A percentile compares a stretch with the other conserved stretches of the same genome.
These are phyloP conservation scores for Quercus rubra DNA, from an alignment of 306 rosid species.

Conservation along the genomic window DNA sequence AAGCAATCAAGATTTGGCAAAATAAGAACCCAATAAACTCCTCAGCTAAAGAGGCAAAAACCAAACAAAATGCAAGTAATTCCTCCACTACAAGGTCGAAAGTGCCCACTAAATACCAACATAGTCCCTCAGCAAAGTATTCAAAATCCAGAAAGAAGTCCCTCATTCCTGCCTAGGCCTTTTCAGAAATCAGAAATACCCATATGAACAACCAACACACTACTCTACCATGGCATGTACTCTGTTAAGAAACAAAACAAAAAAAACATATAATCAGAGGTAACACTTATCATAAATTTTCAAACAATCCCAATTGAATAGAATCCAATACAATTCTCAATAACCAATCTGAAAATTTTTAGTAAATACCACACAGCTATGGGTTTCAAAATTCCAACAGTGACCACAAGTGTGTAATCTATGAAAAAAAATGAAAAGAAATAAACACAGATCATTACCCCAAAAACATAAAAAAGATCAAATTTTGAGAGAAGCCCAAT, in stretches of 20 bases:
- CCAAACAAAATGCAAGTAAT: conserved; percentile 27
- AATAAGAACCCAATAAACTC: conserved; percentile 27
- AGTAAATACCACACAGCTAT: neutral
- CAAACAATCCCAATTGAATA: neutral
- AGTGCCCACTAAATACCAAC: conserved; percentile 36
- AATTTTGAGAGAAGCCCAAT: neutral
- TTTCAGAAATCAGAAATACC: conserved; percentile 14
- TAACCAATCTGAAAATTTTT: neutral
- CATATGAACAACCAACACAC: conserved; percentile 1
- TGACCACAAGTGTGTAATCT: neutral
- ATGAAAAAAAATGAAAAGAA: neutral
- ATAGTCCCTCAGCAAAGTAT: conserved; percentile 31
- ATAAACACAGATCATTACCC: neutral
- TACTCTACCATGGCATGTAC: neutral
- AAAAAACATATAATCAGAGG: neutral
- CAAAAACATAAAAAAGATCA: neutral
- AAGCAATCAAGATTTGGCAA: conserved; percentile 27
- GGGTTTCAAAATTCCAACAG: neutral
- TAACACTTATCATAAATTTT: neutral
- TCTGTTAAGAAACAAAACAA: conserved; percentile 16
- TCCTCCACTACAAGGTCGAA: conserved; percentile 34
- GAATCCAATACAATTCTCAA: neutral
- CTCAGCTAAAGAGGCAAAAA: conserved; percentile 29
- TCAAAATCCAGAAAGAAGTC: conserved; percentile 35
- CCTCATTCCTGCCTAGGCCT: conserved; percentile 20